Evolutionary conservation across 192 early-diverging fungal genomes (phyloP).

Genomic region (Podila clonocystis): DNA sequence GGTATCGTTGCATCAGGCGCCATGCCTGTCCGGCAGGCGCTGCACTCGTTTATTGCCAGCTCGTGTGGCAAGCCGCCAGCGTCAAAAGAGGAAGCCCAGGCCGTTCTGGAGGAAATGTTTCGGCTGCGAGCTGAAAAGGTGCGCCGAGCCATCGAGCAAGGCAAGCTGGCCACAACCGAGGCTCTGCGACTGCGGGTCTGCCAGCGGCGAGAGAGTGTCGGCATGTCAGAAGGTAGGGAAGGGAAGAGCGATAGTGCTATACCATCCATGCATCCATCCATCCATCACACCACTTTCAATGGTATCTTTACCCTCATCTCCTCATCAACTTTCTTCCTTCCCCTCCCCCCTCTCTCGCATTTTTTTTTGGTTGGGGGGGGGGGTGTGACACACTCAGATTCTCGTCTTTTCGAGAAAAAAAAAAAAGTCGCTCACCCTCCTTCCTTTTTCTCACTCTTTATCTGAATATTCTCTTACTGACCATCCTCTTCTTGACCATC

Average conservation of each 20-base stretch:
- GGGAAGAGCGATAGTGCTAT: neutral
- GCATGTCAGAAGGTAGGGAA: slow-evolving; percentile 18
- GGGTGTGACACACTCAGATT: neutral
- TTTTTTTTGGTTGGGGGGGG: neutral
- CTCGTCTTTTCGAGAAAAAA: neutral
- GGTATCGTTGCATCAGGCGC: slow-evolving; percentile 22
- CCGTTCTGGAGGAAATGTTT: slow-evolving; percentile 40
- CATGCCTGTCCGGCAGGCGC: slow-evolving; percentile 38
- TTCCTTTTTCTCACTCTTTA: neutral
- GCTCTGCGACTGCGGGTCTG: slow-evolving; percentile 32
- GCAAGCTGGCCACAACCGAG: slow-evolving; percentile 35
- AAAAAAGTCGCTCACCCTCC: neutral
- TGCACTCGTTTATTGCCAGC: slow-evolving; percentile 34
- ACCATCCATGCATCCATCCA: too few relatives aligned
- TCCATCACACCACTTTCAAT: too few relatives aligned
- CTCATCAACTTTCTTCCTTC: too few relatives aligned
- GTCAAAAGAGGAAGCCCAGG: slow-evolving; percentile 40
- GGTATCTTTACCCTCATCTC: too few relatives aligned
- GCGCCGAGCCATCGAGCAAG: slow-evolving; percentile 41
- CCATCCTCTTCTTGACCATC: neutral
- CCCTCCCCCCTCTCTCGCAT: too few relatives aligned
- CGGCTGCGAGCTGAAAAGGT: slow-evolving; percentile 40
- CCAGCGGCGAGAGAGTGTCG: slow-evolving; percentile 31
- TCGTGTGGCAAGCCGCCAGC: slow-evolving; percentile 44
- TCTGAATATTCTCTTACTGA: neutral